Base-by-base conservation (phyloP, 106 monocot genomes). In the Apostasia ramifera region DNA sequence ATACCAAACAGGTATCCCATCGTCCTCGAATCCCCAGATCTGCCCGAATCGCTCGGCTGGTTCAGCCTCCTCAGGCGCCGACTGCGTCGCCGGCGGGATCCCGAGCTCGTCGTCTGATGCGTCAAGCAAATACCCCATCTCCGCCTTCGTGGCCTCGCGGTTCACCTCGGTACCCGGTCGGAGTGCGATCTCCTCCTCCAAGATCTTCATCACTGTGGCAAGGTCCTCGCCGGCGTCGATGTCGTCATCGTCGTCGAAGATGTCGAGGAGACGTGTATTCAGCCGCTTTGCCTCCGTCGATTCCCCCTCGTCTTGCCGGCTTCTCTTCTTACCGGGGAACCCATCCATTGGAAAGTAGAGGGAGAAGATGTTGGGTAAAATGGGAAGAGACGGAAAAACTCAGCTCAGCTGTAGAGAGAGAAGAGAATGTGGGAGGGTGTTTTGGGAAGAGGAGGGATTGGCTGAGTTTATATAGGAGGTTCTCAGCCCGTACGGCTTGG, bases 21-120 rank as follows among this genome's bases (percentile, higher is more conserved):
- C 76, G 7, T 76, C 76, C n/a, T 61, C 66, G 44, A 66, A 71
- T 3, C 70, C 71, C 77, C 71, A 77, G 46, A 77, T 77, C 80
- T 70, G 77, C 1, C 66, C 70, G 7, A 37, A 70, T 45, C 1
- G 45, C 69, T 67, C 54, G 56, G 2, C 55, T 47, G 37, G 47
- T 40, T 11, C 61, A 39, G 4, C 15, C 47, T 12, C 47, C 2
- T 26, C 43, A 38, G 41, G 40, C 8, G 9, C 41, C 44, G 56
- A 57, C 11, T 67, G 39, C 3, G 63, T 4, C 5, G 12, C 43
- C 40, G 86, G 86, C 0, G 86, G 86, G 3, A 86, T 76, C 37
- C 82, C 86, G 5, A 86, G 75, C 59, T 86, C 82, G 55, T 85
- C 78, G 53, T 85, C 85, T 3, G 85, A 85, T 0, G 85, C 85